phyloP scores from a whole-genome alignment of 306 rosid genomes.

The Malus domestica region ASM211411v1 NC_041802.1:30156501-30157000 shows the following conservation, averaged over 20 bases:
- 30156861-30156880: neutral
- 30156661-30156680: no score
- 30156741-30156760: neutral
- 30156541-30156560: rapidly evolving
- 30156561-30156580: no score
- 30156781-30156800: neutral
- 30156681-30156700: no score
- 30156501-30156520: no score
- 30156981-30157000: neutral
- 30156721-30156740: no score
- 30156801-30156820: neutral
- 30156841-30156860: neutral
- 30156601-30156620: no score
- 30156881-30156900: neutral
- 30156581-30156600: no score
- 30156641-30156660: no score
- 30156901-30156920: neutral
- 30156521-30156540: no score
- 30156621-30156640: no score
- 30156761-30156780: neutral
- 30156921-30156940: neutral
- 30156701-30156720: no score
- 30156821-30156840: no score
- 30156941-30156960: neutral
- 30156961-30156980: neutral